These are phyloP conservation scores for Gamarada debralockiae DNA, from an alignment of 495 filamentous ascomycete species.

Conservation along the genomic window DNA sequence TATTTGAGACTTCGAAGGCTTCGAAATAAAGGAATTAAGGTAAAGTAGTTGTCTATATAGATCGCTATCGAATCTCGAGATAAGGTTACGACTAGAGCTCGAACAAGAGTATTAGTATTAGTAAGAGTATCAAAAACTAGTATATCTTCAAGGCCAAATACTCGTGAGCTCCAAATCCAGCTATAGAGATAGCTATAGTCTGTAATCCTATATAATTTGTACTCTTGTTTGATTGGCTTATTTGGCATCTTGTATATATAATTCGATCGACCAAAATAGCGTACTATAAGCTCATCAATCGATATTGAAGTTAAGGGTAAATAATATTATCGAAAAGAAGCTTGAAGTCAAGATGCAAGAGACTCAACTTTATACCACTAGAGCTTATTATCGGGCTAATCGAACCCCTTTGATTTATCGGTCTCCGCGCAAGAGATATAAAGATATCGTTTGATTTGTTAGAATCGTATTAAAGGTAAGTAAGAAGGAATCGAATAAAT, in stretches of 20 bases:
- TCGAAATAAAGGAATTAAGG: too few species aligned
- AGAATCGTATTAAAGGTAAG: background rate
- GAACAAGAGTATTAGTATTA: slow-evolving; percentile 1
- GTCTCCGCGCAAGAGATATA: too few species aligned
- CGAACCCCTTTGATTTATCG: background rate
- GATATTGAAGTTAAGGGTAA: too few species aligned
- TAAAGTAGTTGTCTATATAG: too few species aligned
- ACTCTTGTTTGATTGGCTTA: slow-evolving; percentile 10
- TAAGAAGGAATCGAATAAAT: background rate
- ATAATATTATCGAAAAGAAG: too few species aligned
- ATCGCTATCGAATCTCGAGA: too few species aligned
- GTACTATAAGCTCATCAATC: too few species aligned
- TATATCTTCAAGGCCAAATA: background rate
- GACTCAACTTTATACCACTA: slow-evolving; percentile 1
- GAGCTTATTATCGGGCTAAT: background rate
- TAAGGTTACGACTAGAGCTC: background rate
- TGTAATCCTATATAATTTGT: slow-evolving; percentile 9
- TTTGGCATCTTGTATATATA: slow-evolving; percentile 15
- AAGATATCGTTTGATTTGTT: slow-evolving; percentile 4
- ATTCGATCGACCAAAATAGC: background rate
- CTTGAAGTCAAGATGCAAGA: background rate
- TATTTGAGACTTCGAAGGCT: background rate
- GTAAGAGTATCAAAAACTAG: background rate
- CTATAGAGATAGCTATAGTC: slow-evolving; percentile 5
- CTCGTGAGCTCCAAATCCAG: slow-evolving; percentile 4